Evolutionary conservation across 805 yeast genomes (phyloP).

Genomic region (Saccharomycopsis fodiens): DNA sequence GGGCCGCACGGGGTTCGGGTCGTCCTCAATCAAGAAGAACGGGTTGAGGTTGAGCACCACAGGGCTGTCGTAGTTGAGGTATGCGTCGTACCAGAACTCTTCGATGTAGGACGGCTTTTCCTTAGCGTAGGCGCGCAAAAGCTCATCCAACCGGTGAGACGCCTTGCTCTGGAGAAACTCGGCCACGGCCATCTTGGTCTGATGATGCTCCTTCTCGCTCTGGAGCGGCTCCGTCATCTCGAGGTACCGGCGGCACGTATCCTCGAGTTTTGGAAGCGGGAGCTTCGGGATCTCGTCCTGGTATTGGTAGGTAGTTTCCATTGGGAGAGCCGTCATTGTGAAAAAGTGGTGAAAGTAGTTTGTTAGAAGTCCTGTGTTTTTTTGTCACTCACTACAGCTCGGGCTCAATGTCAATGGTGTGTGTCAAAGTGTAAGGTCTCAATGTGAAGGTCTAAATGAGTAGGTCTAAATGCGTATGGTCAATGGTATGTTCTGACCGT

Average conservation of each 20-base stretch:
- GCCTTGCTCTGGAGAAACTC: constrained; percentile 42
- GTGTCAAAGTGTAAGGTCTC: background rate
- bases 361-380: background rate
- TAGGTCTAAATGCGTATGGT: no score
- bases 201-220: constrained; percentile 59
- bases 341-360: background rate
- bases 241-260: constrained; percentile 61
- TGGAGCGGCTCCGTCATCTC: constrained; percentile 72
- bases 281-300: constrained; percentile 56
- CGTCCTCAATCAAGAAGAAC: constrained; percentile 83
- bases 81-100: constrained; percentile 92
- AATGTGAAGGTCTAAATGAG: no score
- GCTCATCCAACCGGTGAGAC: constrained; percentile 54
- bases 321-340: background rate
- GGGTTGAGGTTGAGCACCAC: constrained; percentile 92
- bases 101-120: constrained; percentile 76
- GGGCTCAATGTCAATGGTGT: background rate
- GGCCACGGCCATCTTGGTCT: constrained; percentile 51
- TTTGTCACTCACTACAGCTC: background rate
- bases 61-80: constrained; percentile 78
- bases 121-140: constrained; percentile 53
- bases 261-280: constrained; percentile 72
- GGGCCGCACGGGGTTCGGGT: constrained; percentile 43
- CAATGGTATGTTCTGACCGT: no score
- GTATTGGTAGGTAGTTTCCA: constrained; percentile 43